Conservation (phyloP, 1,284 basidiomycete genomes). For the Cryptococcus floricola region DNA sequence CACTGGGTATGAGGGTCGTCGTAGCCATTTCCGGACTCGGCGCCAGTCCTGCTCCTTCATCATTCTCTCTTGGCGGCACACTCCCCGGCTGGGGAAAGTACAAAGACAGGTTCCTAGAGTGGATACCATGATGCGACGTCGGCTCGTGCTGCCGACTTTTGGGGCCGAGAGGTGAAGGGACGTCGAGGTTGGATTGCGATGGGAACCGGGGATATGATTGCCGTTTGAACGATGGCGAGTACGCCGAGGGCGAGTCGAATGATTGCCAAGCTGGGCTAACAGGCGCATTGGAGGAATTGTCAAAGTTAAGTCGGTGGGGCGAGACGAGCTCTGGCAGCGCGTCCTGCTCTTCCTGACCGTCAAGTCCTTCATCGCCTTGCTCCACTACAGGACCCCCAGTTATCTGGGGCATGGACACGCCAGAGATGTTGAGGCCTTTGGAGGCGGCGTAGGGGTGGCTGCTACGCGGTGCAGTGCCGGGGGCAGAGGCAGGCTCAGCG, state of each 20-base stretch:
- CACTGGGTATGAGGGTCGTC: constrained; percentile 17
- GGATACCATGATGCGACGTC: constrained; percentile 53
- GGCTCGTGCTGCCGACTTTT: constrained; percentile 27
- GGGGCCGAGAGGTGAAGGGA: constrained; percentile 12
- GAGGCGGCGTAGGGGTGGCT: constrained; percentile 2
- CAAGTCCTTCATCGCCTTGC: background rate
- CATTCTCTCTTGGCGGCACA: constrained; percentile 47
- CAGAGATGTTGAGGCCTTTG: constrained; percentile 15
- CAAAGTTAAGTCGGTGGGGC: constrained; percentile 5
- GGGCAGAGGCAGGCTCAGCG: constrained; percentile 2
- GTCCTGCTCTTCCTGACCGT: constrained; percentile 8
- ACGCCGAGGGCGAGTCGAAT: constrained; percentile 18
- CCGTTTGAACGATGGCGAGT: constrained; percentile 8
- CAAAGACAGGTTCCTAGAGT: constrained; percentile 83
- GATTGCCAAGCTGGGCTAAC: constrained; percentile 29
- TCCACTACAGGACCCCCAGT: background rate
- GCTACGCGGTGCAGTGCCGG: constrained; percentile 1
- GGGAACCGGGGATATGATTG: constrained; percentile 1
- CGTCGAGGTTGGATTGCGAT: constrained; percentile 1
- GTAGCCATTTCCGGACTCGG: constrained; percentile 50
- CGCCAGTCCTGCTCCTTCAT: constrained; percentile 54
- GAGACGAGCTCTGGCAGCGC: constrained; percentile 12
- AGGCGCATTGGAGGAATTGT: constrained; percentile 14
- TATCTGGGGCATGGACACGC: constrained; percentile 4
- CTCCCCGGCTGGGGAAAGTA: constrained; percentile 79